These are phyloP conservation scores for Fusarium chaquense DNA, from an alignment of 2,329 filamentous ascomycete species.

Conservation along the genomic window DNA sequence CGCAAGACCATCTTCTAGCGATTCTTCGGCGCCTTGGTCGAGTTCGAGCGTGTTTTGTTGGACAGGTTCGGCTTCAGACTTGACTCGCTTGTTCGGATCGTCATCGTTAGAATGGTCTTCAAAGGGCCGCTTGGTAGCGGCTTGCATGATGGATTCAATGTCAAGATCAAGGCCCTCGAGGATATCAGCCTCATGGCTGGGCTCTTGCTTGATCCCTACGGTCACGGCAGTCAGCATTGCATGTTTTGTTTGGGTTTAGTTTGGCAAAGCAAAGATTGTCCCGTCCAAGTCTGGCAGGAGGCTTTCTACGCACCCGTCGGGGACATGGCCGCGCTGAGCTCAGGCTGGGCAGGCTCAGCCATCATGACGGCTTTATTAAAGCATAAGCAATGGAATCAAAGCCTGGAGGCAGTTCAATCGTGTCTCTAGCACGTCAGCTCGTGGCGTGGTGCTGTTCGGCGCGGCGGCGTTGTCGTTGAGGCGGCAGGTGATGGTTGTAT, in stretches of 20 bases:
- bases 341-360: slow-evolving; percentile 57
- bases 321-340: slow-evolving; percentile 50
- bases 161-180: slow-evolving; percentile 53
- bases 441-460: slow-evolving; percentile 39
- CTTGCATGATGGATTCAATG: slow-evolving; percentile 52
- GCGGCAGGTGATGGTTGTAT: slow-evolving; percentile 49
- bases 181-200: slow-evolving; percentile 53
- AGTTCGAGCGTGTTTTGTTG: slow-evolving; percentile 38
- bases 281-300: slow-evolving; percentile 27
- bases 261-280: slow-evolving; percentile 17
- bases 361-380: slow-evolving; percentile 53
- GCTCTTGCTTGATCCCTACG: slow-evolving; percentile 57
- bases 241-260: slow-evolving; percentile 1
- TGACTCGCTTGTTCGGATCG: slow-evolving; percentile 52
- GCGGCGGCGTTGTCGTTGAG: slow-evolving; percentile 38
- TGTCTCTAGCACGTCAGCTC: slow-evolving; percentile 33
- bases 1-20: slow-evolving; percentile 53
- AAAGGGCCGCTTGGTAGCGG: slow-evolving; percentile 55
- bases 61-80: slow-evolving; percentile 46
- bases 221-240: slow-evolving; percentile 45
- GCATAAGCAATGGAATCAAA: slow-evolving; percentile 37
- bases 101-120: slow-evolving; percentile 49
- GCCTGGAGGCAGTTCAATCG: slow-evolving; percentile 15
- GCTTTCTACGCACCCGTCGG: slow-evolving; percentile 52
- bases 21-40: slow-evolving; percentile 44